Percentiles rank a stretch among this genome's conserved stretches.
Conservation (phyloP, 768 basidiomycete species). For the Daedaleopsis sinensis region DNA sequence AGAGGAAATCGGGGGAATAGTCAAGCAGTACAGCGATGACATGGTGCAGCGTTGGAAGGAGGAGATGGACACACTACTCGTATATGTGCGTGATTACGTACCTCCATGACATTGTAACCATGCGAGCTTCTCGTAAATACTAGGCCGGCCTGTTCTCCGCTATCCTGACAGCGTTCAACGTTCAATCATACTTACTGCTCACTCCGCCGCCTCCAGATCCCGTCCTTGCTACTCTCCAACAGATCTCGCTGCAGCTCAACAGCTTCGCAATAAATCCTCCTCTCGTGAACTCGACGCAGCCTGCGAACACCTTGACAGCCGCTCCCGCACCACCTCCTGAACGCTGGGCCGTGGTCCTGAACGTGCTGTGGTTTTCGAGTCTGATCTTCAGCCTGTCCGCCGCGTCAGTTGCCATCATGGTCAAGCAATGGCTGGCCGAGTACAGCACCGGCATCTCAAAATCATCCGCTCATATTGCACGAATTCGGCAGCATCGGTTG, state of each 20-base stretch:
- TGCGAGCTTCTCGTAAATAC: not conserved
- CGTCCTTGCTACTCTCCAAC: slow-evolving; percentile 1
- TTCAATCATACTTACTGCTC: slow-evolving; percentile 12
- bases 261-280: not conserved
- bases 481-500: slow-evolving; percentile 24
- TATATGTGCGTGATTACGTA: slow-evolving; percentile 15
- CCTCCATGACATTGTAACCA: not conserved
- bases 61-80: slow-evolving; percentile 20
- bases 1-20: slow-evolving; percentile 7
- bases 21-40: slow-evolving; percentile 12
- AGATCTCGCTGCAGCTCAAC: slow-evolving; percentile 5
- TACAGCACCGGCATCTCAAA: slow-evolving; percentile 20
- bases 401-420: slow-evolving; percentile 16
- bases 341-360: not conserved
- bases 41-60: slow-evolving; percentile 17
- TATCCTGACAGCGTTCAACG: slow-evolving; percentile 21
- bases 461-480: slow-evolving; percentile 19
- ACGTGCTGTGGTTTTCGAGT: slow-evolving; percentile 18
- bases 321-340: not conserved
- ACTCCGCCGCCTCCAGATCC: not conserved
- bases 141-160: slow-evolving; percentile 29
- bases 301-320: not conserved
- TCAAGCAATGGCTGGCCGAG: slow-evolving; percentile 21
- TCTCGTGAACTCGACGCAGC: not conserved
- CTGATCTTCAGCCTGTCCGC: slow-evolving; percentile 18